These are phyloP conservation scores for Helianthus annuus DNA, from an alignment of 129 eudicot genomes.

Conservation along the genomic window HanXRQr2.0-SUNRISE NC_035433.2:41442721-41443220, in stretches of 20 bases:
- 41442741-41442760: conserved; percentile 42
- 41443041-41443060: conserved; percentile 30
- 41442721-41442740: conserved; percentile 53
- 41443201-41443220: conserved; percentile 11
- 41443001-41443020: conserved; percentile 21
- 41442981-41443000: conserved; percentile 6
- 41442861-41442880: conserved; percentile 38
- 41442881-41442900: conserved; percentile 14
- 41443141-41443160: conserved; percentile 28
- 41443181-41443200: conserved; percentile 7
- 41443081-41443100: conserved; percentile 17
- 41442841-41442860: conserved; percentile 50
- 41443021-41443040: conserved; percentile 10
- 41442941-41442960: conserved; percentile 20
- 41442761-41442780: conserved; percentile 43
- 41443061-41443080: conserved; percentile 14
- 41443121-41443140: conserved; percentile 15
- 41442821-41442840: conserved; percentile 54
- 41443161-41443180: conserved; percentile 18
- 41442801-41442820: conserved; percentile 40
- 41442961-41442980: conserved; percentile 11
- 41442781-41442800: conserved; percentile 26
- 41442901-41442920: conserved; percentile 23
- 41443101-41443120: conserved; percentile 24
- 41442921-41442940: conserved; percentile 16